phyloP scores from a whole-genome alignment of 2,329 filamentous ascomycete genomes.

The Trichophyton mentagrophytes region DNA sequence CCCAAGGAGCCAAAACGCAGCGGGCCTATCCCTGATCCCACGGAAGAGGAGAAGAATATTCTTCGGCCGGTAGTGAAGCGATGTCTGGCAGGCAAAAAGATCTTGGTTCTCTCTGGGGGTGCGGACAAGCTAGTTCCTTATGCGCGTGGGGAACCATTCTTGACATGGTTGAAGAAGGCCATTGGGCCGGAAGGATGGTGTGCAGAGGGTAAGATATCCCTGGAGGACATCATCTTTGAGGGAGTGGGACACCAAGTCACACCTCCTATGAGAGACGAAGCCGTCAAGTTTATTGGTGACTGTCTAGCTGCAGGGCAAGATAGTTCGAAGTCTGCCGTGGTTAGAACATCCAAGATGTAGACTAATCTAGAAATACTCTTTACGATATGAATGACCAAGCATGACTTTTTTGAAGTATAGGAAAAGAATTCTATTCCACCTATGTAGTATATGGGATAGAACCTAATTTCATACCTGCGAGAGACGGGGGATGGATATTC shows the following conservation, averaged over 20 bases:
- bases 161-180: conserved; percentile 42
- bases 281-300: conserved; percentile 41
- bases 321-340: conserved; percentile 16
- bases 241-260: conserved; percentile 48
- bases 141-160: conserved; percentile 42
- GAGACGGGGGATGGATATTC: background rate
- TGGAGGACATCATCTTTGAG: conserved; percentile 46
- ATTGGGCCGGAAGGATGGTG: conserved; percentile 34
- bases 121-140: conserved; percentile 51
- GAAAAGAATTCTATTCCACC: background rate
- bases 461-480: background rate
- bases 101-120: conserved; percentile 42
- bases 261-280: conserved; percentile 42
- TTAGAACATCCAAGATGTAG: conserved; percentile 19
- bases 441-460: conserved; percentile 1
- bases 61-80: conserved; percentile 33
- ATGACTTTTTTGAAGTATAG: background rate
- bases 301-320: conserved; percentile 23
- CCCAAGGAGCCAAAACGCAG: conserved; percentile 19
- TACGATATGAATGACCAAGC: background rate
- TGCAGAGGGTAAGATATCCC: conserved; percentile 37
- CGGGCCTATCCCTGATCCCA: conserved; percentile 25
- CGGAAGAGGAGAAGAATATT: conserved; percentile 32
- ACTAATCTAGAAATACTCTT: background rate
- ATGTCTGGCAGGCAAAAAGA: conserved; percentile 39